phyloP scores from a whole-genome alignment of 139 green algal species.

The Closterium sp. region DNA sequence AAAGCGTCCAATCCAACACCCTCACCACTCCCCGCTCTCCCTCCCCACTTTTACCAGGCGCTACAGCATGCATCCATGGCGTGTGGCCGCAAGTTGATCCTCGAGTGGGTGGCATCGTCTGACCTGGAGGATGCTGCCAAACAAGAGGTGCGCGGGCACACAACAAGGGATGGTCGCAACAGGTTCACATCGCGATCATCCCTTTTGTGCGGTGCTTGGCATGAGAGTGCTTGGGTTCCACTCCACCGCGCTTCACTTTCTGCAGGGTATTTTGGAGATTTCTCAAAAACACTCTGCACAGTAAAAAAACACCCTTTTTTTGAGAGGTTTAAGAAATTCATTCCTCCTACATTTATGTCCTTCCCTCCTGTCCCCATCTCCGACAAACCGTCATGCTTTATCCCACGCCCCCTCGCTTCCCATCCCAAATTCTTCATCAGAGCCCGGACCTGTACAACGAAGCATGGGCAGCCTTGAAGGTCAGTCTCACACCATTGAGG shows the following conservation, averaged over 20 bases:
- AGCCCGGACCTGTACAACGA: constrained; percentile 32
- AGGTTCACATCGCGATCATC: neutral
- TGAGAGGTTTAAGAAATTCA: too few species aligned
- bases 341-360: too few species aligned
- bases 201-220: neutral
- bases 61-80: constrained; percentile 95
- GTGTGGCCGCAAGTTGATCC: constrained; percentile 75
- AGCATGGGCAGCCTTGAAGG: constrained; percentile 47
- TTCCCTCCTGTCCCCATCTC: too few species aligned
- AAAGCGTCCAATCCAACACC: constrained; percentile 16
- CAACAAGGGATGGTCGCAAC: neutral
- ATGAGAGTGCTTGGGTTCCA: neutral
- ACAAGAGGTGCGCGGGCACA: neutral
- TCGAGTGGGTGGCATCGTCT: constrained; percentile 89
- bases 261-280: neutral
- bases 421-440: too few species aligned
- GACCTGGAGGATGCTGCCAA: constrained; percentile 72
- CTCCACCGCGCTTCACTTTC: neutral
- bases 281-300: neutral
- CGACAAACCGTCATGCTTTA: too few species aligned
- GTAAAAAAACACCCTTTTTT: neutral
- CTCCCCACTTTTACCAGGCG: constrained; percentile 71
- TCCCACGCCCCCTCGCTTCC: too few species aligned
- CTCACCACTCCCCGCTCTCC: neutral
- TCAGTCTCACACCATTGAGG: too few species aligned